phyloP scores from a whole-genome alignment of 306 rosid species.

The Fagus crenata region DNA sequence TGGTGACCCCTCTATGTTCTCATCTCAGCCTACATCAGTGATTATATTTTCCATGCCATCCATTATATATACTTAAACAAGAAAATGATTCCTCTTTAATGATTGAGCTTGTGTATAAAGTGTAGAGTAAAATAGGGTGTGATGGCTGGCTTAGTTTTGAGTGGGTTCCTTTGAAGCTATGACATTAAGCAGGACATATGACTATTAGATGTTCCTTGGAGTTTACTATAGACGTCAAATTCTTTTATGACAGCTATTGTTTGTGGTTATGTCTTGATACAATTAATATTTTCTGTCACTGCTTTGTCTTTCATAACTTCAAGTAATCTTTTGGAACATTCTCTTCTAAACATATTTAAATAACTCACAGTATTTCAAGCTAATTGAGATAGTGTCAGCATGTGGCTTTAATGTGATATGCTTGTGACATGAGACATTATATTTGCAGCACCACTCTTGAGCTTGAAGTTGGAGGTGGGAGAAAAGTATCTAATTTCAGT shows the following conservation, averaged over 20 bases:
- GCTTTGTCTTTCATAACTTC: neutral
- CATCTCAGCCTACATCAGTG: too few species aligned
- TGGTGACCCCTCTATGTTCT: too few species aligned
- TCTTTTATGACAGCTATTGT: neutral
- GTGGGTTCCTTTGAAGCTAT: neutral
- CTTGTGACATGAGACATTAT: constrained; percentile 33
- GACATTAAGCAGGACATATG: neutral
- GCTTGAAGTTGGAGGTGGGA: constrained; percentile 95
- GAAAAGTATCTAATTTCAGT: constrained; percentile 86
- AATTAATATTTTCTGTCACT: neutral
- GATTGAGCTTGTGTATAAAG: neutral
- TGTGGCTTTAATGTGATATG: neutral
- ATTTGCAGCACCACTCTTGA: constrained; percentile 75
- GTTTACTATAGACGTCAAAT: neutral
- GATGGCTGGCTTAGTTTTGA: neutral
- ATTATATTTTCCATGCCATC: too few species aligned
- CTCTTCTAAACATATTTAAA: neutral
- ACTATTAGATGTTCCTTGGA: neutral
- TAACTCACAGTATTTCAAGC: constrained; percentile 18
- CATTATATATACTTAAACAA: too few species aligned
- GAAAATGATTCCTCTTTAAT: neutral
- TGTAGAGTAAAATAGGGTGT: neutral
- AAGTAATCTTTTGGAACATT: neutral
- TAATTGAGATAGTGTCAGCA: neutral
- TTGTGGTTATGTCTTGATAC: neutral